Conservation (phyloP, 148 eudicot genomes). For the Fagopyrum tataricum region DNA sequence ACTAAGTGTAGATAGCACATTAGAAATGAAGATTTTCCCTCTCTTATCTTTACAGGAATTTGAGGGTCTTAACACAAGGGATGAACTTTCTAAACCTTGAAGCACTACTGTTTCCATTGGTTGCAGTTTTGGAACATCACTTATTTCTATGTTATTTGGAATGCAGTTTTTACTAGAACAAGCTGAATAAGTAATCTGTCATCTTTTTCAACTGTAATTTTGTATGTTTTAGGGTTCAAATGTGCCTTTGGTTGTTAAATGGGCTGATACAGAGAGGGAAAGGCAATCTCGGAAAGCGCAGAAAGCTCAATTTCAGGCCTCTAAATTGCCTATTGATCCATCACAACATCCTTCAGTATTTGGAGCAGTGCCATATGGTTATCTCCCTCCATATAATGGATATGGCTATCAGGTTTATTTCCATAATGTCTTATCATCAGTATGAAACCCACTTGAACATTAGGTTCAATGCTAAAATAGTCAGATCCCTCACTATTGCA, state of each 20-base stretch:
- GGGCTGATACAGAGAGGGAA: slow-evolving; percentile 84
- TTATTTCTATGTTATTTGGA: not conserved
- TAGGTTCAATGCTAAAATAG: not conserved
- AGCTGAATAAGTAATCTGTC: not conserved
- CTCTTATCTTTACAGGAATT: not conserved
- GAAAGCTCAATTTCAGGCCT: slow-evolving; percentile 39
- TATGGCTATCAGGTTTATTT: slow-evolving; percentile 88
- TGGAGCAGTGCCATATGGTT: slow-evolving; percentile 54
- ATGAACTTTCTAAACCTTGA: not conserved
- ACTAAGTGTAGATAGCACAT: not conserved
- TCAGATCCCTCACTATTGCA: slow-evolving; percentile 21
- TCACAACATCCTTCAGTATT: slow-evolving; percentile 36
- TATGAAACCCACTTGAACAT: not conserved
- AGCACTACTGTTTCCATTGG: not conserved
- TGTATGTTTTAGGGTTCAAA: slow-evolving; percentile 17
- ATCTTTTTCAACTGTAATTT: slow-evolving; percentile 8
- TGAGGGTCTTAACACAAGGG: not conserved
- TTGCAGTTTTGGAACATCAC: not conserved
- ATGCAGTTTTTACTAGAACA: not conserved
- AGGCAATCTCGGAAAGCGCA: slow-evolving; percentile 62
- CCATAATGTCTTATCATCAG: not conserved
- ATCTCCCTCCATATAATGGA: slow-evolving; percentile 50
- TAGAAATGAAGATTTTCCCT: not conserved
- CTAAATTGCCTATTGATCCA: slow-evolving; percentile 28
- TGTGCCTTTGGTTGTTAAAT: slow-evolving; percentile 61